Evolutionary conservation across 495 filamentous ascomycete genomes (phyloP).

Genomic region (Thermothielavioides terrestris): DNA sequence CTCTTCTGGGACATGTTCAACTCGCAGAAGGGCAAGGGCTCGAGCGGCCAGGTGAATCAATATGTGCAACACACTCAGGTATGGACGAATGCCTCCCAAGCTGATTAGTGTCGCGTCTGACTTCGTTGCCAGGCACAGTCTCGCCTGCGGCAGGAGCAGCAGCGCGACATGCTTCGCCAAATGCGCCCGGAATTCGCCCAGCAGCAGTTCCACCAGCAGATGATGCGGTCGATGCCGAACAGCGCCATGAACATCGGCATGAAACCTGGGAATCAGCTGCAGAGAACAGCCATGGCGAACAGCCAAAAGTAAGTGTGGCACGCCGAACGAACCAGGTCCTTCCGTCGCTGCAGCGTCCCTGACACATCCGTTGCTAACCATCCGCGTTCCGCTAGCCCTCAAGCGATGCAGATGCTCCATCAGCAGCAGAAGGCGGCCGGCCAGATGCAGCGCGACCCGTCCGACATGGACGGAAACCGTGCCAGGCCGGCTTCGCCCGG

Average conservation of each 20-base stretch:
- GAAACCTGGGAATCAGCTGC: slow-evolving; percentile 49
- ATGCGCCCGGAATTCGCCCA: slow-evolving; percentile 47
- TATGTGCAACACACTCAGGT: slow-evolving; percentile 81
- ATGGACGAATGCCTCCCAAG: neutral
- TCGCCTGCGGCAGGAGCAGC: slow-evolving; percentile 54
- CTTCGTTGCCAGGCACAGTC: slow-evolving; percentile 47
- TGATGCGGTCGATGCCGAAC: slow-evolving; percentile 39
- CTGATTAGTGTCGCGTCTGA: slow-evolving; percentile 9
- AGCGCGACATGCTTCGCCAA: slow-evolving; percentile 61
- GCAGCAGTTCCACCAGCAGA: slow-evolving; percentile 40
- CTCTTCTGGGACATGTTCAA: slow-evolving; percentile 93
- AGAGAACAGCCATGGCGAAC: slow-evolving; percentile 70
- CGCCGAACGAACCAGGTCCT: neutral
- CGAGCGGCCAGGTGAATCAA: slow-evolving; percentile 46
- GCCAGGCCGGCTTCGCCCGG: slow-evolving; percentile 73
- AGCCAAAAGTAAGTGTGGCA: slow-evolving; percentile 53
- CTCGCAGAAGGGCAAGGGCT: slow-evolving; percentile 59
- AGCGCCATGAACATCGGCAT: slow-evolving; percentile 41
- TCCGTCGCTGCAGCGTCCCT: neutral
- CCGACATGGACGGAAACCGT: slow-evolving; percentile 78
- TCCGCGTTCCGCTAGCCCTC: slow-evolving; percentile 42
- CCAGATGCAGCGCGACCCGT: slow-evolving; percentile 77
- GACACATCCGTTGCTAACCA: slow-evolving; percentile 18
- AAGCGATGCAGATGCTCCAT: slow-evolving; percentile 57
- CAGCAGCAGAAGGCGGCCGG: slow-evolving; percentile 53